Conservation (phyloP, 129 eudicot genomes). For the Centaurea solstitialis region DNA sequence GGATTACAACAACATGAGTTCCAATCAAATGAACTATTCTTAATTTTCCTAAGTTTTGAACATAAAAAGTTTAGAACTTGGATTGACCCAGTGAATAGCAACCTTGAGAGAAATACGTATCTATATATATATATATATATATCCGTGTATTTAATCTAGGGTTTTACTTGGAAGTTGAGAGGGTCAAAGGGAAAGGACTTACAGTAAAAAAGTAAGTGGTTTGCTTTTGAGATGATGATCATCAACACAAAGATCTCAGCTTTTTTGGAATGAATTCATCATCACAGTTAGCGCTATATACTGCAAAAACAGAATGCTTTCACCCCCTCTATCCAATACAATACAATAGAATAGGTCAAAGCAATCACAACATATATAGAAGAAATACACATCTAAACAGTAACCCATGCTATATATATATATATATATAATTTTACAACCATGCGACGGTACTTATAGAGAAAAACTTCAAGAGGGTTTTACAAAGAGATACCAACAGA, state of each 20-base stretch:
- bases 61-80: too few species aligned
- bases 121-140: background rate
- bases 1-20: too few species aligned
- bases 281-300: conserved; percentile 1
- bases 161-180: conserved; percentile 23
- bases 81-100: too few species aligned
- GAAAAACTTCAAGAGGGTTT: conserved; percentile 53
- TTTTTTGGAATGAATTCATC: conserved; percentile 35
- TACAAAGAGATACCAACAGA: conserved; percentile 87
- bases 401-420: too few species aligned
- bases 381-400: background rate
- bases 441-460: background rate
- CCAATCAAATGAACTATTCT: too few species aligned
- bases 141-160: conserved; percentile 8
- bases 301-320: conserved; percentile 34
- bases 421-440: too few species aligned
- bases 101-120: too few species aligned
- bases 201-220: conserved; percentile 25
- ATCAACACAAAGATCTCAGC: conserved; percentile 23
- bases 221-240: conserved; percentile 30
- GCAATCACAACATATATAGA: background rate
- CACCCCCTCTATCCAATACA: conserved; percentile 5
- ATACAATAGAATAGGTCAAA: conserved; percentile 16
- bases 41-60: too few species aligned
- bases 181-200: conserved; percentile 28